phyloP scores from a whole-genome alignment of 306 rosid genomes.

The Trifolium repens region DNA sequence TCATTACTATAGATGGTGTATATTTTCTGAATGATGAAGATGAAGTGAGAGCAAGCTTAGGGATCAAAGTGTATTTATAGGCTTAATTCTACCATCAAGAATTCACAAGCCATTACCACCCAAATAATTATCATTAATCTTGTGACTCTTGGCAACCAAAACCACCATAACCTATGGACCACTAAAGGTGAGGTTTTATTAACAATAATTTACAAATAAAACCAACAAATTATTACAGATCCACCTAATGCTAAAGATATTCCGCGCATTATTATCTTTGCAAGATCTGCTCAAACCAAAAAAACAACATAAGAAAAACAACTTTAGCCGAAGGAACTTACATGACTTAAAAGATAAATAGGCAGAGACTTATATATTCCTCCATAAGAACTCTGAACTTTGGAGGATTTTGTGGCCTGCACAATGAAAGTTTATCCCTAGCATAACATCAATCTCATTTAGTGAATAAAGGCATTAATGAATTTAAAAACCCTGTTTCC shows the following conservation, averaged over 20 bases:
- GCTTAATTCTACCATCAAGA: too few relatives aligned
- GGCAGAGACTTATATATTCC: constrained; percentile 71
- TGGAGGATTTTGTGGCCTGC: constrained; percentile 83
- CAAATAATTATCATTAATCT: too few relatives aligned
- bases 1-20: too few relatives aligned
- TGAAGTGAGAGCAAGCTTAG: too few relatives aligned
- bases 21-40: too few relatives aligned
- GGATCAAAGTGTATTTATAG: too few relatives aligned
- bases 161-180: too few relatives aligned
- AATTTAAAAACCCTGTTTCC: constrained; percentile 31
- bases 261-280: constrained; percentile 84
- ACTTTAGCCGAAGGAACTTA: background rate
- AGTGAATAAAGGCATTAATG: constrained; percentile 22
- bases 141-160: too few relatives aligned
- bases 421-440: constrained; percentile 1
- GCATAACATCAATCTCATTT: background rate
- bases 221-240: too few relatives aligned
- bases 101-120: too few relatives aligned
- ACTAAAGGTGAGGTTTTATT: too few relatives aligned
- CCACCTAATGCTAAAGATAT: constrained; percentile 88
- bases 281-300: constrained; percentile 63
- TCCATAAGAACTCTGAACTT: constrained; percentile 65
- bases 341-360: background rate
- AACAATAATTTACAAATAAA: too few relatives aligned
- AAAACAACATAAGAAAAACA: constrained; percentile 25